Percentiles rank a stretch among this genome's conserved stretches.
Conservation (phyloP, 345 rosid species). For the Populus tremula region DNA sequence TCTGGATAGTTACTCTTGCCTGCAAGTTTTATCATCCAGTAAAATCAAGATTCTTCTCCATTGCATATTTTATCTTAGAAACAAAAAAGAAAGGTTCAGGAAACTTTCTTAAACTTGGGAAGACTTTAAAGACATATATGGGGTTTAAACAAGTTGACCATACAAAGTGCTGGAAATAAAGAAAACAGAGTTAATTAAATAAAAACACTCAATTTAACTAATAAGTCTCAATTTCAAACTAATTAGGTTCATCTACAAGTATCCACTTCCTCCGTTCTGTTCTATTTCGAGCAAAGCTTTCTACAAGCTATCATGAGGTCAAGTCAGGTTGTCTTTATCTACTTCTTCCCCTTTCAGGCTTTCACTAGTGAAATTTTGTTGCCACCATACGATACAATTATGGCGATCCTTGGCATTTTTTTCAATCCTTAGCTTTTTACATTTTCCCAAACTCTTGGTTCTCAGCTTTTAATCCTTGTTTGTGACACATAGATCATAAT, state of each 20-base stretch:
- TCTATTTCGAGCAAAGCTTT: background rate
- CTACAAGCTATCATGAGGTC: background rate
- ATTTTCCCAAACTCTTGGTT: background rate
- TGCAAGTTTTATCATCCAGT: constrained; percentile 13
- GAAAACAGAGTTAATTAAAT: too few species aligned
- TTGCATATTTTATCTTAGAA: background rate
- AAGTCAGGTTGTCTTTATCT: background rate
- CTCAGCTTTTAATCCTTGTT: background rate
- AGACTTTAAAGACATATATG: background rate
- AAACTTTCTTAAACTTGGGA: background rate
- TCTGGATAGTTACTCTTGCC: constrained; percentile 57
- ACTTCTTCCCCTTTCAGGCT: background rate
- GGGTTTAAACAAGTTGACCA: background rate
- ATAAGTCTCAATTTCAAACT: background rate
- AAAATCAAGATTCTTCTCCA: background rate
- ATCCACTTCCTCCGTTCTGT: background rate
- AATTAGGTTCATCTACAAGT: background rate
- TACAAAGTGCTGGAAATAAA: background rate
- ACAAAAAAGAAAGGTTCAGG: background rate
- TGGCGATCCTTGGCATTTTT: background rate
- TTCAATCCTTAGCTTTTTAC: background rate
- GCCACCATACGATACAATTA: background rate
- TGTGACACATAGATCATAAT: background rate
- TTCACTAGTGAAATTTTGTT: background rate
- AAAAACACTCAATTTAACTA: too few species aligned